Conservation (phyloP, 1,139 yeast genomes). For the Hanseniaspora gamundiae region DNA sequence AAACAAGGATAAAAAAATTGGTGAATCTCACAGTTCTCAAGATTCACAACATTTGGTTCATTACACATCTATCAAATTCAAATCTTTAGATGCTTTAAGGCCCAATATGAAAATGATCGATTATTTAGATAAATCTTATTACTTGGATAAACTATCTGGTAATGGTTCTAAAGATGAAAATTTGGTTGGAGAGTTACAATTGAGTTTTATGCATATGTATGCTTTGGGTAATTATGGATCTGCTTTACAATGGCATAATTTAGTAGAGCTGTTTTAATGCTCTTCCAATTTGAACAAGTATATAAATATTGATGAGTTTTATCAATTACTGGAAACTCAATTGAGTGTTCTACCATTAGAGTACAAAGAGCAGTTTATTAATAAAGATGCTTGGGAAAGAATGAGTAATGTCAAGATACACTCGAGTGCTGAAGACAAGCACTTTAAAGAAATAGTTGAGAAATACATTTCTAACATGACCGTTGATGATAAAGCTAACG, state of each 20-base stretch:
- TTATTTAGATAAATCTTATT: constrained; percentile 34
- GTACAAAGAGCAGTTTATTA: constrained; percentile 27
- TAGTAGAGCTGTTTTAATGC: constrained; percentile 26
- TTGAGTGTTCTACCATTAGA: constrained; percentile 28
- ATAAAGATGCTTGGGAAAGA: constrained; percentile 8
- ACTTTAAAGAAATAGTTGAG: background rate
- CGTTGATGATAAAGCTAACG: background rate
- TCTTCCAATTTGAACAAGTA: constrained; percentile 17
- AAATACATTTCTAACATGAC: background rate
- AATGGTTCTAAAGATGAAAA: constrained; percentile 14
- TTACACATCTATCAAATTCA: constrained; percentile 28
- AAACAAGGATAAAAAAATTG: no score
- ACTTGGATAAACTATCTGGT: constrained; percentile 23
- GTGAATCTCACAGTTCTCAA: no score
- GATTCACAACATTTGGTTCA: no score
- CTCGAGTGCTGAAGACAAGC: constrained; percentile 9
- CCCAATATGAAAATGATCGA: constrained; percentile 28
- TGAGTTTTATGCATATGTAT: constrained; percentile 27
- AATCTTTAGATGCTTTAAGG: constrained; percentile 26
- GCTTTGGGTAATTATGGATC: constrained; percentile 35
- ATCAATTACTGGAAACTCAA: constrained; percentile 23
- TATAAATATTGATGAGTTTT: constrained; percentile 13
- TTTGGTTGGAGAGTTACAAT: constrained; percentile 32
- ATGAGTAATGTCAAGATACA: constrained; percentile 10
- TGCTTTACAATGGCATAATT: constrained; percentile 33